A percentile compares a stretch with the other conserved stretches of the same genome.
Evolutionary conservation across 345 rosid genomes (phyloP).

Genomic region (Angophora floribunda): DNA sequence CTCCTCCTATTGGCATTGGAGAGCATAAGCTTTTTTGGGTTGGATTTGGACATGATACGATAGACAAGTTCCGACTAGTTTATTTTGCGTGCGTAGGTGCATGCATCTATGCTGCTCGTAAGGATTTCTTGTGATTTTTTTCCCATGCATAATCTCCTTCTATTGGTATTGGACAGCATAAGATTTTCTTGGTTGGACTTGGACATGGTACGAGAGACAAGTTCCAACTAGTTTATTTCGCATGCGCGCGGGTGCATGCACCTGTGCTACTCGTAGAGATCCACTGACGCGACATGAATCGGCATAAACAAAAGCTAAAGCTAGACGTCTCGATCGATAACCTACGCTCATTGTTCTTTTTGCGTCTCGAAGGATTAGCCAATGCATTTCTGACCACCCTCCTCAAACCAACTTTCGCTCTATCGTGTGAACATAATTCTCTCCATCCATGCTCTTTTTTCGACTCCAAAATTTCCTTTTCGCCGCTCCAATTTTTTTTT

Average conservation of each 20-base stretch:
- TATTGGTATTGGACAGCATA: background rate
- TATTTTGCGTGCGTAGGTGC: background rate
- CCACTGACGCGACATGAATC: background rate
- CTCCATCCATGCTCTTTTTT: background rate
- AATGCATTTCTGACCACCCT: background rate
- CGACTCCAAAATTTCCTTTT: background rate
- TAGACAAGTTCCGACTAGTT: background rate
- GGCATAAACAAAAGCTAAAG: background rate
- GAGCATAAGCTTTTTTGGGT: background rate
- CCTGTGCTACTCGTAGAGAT: background rate
- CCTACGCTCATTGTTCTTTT: background rate
- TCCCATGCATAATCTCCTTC: background rate
- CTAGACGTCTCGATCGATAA: background rate
- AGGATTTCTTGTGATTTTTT: no score
- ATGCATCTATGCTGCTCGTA: background rate
- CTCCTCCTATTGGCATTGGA: background rate
- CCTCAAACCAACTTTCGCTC: background rate
- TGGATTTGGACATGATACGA: background rate
- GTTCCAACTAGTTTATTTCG: background rate
- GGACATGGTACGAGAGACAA: no score
- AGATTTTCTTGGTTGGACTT: no score
- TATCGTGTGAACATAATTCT: background rate
- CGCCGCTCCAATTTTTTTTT: background rate
- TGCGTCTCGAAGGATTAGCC: background rate
- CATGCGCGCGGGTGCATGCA: background rate